Conservation (phyloP, 768 basidiomycete species). For the Neoboletus subvelutipes region DNA sequence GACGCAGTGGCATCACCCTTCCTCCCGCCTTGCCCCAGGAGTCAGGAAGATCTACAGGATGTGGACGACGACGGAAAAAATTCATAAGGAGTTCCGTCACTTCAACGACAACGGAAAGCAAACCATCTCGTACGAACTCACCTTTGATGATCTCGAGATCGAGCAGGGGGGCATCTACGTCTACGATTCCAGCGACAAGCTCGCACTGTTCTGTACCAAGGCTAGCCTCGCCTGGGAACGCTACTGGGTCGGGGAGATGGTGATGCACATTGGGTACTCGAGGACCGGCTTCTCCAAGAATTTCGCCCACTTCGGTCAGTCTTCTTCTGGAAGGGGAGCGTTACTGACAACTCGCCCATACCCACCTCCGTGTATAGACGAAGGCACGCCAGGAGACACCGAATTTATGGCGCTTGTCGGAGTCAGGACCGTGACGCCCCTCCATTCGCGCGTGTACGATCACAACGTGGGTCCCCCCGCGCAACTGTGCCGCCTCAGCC, state of each 20-base stretch:
- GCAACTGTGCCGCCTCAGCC: conserved; percentile 44
- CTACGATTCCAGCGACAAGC: conserved; percentile 51
- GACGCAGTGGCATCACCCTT: not conserved
- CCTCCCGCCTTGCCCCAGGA: not conserved
- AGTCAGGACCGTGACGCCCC: conserved; percentile 19
- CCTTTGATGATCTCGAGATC: conserved; percentile 44
- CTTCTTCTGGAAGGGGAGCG: not conserved
- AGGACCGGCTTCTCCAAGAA: conserved; percentile 41
- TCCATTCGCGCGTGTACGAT: conserved; percentile 10
- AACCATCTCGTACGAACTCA: conserved; percentile 51
- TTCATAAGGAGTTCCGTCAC: conserved; percentile 5
- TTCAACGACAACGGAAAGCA: conserved; percentile 7
- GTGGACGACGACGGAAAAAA: conserved; percentile 30
- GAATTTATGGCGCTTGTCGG: conserved; percentile 52
- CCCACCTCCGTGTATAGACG: conserved; percentile 37
- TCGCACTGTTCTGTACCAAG: conserved; percentile 60
- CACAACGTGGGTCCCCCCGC: conserved; percentile 15
- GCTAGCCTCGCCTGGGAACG: conserved; percentile 52
- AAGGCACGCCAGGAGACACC: conserved; percentile 47
- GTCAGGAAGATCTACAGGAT: conserved; percentile 50
- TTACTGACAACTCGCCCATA: not conserved
- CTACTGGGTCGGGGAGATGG: conserved; percentile 63
- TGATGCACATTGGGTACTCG: conserved; percentile 42
- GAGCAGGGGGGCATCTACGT: conserved; percentile 57
- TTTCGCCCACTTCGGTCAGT: conserved; percentile 50